Conservation (phyloP, 305 asterid genomes). For the Fraxinus xanthoxyloides region DNA sequence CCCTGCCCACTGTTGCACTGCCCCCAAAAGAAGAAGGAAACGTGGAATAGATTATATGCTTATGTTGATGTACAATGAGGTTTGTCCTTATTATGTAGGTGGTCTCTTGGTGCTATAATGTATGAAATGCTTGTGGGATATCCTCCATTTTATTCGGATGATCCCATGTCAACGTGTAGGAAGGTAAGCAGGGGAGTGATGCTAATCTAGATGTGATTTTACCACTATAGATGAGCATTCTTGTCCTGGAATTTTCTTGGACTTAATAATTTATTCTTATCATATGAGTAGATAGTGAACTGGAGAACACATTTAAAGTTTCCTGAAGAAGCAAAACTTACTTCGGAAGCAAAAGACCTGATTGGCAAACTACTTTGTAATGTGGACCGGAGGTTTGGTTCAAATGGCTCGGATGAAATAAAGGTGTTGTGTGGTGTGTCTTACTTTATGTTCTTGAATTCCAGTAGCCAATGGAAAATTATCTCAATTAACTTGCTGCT, state of each 20-base stretch:
- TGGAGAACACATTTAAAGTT: slow-evolving; percentile 91
- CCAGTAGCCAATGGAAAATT: slow-evolving; percentile 28
- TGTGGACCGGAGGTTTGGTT: slow-evolving; percentile 86
- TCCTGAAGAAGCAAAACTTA: slow-evolving; percentile 89
- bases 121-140: slow-evolving; percentile 94
- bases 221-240: slow-evolving; percentile 1
- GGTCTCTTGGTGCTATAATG: slow-evolving; percentile 99
- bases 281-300: slow-evolving; percentile 79
- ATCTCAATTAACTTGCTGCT: slow-evolving; percentile 26
- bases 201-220: slow-evolving; percentile 18
- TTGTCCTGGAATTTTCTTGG: slow-evolving; percentile 13
- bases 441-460: slow-evolving; percentile 33
- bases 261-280: neutral
- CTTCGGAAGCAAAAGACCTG: slow-evolving; percentile 76
- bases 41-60: slow-evolving; percentile 7
- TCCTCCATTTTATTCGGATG: slow-evolving; percentile 95
- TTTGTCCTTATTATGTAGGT: slow-evolving; percentile 50
- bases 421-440: slow-evolving; percentile 74
- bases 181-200: slow-evolving; percentile 52
- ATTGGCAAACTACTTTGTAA: slow-evolving; percentile 83
- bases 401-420: slow-evolving; percentile 86
- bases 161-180: slow-evolving; percentile 94
- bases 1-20: neutral
- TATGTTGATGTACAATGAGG: slow-evolving; percentile 19
- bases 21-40: neutral